These are phyloP conservation scores for Austroboletus novae-zelandiae DNA, from an alignment of 1,284 basidiomycete species.

Conservation along the genomic window DNA sequence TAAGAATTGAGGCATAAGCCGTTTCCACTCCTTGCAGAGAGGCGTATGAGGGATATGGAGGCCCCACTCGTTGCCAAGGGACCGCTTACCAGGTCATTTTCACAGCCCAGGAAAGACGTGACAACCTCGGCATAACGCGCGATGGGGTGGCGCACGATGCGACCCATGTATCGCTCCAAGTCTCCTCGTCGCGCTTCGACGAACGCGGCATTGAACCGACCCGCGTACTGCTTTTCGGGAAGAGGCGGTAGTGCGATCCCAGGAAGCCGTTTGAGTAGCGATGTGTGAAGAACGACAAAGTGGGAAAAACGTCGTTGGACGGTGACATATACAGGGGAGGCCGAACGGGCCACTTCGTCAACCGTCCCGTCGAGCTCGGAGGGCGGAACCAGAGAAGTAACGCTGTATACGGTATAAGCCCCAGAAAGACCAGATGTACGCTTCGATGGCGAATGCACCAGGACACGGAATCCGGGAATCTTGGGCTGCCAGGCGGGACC, in stretches of 20 bases:
- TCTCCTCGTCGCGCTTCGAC: slow-evolving; percentile 80
- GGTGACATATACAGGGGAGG: slow-evolving; percentile 55
- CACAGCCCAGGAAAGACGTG: slow-evolving; percentile 78
- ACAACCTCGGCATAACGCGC: slow-evolving; percentile 76
- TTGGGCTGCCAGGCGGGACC: slow-evolving; percentile 73
- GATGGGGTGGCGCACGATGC: slow-evolving; percentile 75
- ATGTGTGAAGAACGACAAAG: slow-evolving; percentile 75
- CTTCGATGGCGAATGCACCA: slow-evolving; percentile 80
- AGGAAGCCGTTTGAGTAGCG: slow-evolving; percentile 63
- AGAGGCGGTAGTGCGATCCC: slow-evolving; percentile 78
- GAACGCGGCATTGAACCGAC: slow-evolving; percentile 76
- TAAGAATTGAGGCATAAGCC: slow-evolving; percentile 58
- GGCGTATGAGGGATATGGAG: slow-evolving; percentile 4
- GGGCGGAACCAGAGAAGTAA: slow-evolving; percentile 68
- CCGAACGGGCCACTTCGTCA: slow-evolving; percentile 21
- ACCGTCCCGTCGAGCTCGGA: slow-evolving; percentile 27
- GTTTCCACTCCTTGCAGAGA: slow-evolving; percentile 64
- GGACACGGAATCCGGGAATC: slow-evolving; percentile 66
- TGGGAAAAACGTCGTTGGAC: slow-evolving; percentile 83
- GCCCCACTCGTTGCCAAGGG: slow-evolving; percentile 1
- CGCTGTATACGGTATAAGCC: slow-evolving; percentile 71
- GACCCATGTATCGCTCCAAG: slow-evolving; percentile 72
- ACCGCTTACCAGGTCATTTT: slow-evolving; percentile 61
- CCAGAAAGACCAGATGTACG: slow-evolving; percentile 62
- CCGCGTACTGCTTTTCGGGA: slow-evolving; percentile 81